A percentile compares a stretch with the other conserved stretches of the same genome.
These are phyloP conservation scores for Haplosporangium gracile DNA, from an alignment of 192 early-diverging fungal genomes.

Conservation along the genomic window DNA sequence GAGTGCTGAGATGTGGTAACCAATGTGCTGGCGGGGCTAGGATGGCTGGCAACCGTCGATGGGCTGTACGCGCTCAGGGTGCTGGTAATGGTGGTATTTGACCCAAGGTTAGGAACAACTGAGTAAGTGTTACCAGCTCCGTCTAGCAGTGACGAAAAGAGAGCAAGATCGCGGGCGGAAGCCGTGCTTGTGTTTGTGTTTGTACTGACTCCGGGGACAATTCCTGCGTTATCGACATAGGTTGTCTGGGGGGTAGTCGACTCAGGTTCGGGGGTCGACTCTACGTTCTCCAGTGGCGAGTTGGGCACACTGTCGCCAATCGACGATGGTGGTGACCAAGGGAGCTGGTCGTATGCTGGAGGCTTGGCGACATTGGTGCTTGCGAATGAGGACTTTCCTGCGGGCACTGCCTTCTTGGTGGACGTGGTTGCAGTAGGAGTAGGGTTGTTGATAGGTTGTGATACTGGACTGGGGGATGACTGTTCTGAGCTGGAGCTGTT, in stretches of 20 bases:
- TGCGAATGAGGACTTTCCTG: slow-evolving; percentile 26
- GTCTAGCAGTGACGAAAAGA: slow-evolving; percentile 45
- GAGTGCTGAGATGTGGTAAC: slow-evolving; percentile 18
- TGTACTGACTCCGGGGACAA: slow-evolving; percentile 36
- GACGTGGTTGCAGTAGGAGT: background rate
- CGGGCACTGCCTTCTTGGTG: background rate
- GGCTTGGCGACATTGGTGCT: slow-evolving; percentile 25
- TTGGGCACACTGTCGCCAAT: slow-evolving; percentile 52
- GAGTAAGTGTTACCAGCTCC: slow-evolving; percentile 41
- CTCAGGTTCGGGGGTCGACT: slow-evolving; percentile 42
- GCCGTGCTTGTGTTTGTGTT: background rate
- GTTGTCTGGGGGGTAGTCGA: background rate
- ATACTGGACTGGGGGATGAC: slow-evolving; percentile 15
- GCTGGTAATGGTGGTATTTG: background rate
- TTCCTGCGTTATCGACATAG: slow-evolving; percentile 36
- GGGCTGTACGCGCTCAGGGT: slow-evolving; percentile 2
- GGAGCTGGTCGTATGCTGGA: slow-evolving; percentile 33
- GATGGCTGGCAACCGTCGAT: background rate
- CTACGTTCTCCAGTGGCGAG: slow-evolving; percentile 36
- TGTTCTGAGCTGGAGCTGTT: slow-evolving; percentile 14
- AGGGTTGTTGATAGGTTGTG: slow-evolving; percentile 6
- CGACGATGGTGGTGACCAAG: slow-evolving; percentile 54
- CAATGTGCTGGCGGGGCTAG: slow-evolving; percentile 31
- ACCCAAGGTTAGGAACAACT: background rate
- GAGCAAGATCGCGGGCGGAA: slow-evolving; percentile 31